phyloP scores from a whole-genome alignment of 257 asterid species.

The Vinca minor region DNA sequence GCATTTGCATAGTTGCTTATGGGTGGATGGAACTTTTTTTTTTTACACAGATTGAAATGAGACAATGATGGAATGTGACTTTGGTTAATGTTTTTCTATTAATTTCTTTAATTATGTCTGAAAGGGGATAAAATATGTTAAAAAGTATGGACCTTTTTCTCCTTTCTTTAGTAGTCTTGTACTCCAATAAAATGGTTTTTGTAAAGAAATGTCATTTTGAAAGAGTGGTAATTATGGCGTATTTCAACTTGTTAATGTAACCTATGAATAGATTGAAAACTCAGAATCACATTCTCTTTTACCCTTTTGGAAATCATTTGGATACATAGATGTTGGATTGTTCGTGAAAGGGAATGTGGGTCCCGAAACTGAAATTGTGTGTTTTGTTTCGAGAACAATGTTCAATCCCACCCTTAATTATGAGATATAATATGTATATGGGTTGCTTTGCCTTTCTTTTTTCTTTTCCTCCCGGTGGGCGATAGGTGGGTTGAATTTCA shows the following conservation, averaged over 20 bases:
- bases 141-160: background rate
- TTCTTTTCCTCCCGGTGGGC: too few species aligned
- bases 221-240: background rate
- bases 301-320: background rate
- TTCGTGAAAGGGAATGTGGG: too few species aligned
- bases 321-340: too few species aligned
- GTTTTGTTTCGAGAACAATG: too few species aligned
- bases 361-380: too few species aligned
- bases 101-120: too few species aligned
- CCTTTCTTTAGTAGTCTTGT: background rate
- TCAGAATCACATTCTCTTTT: background rate
- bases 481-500: background rate
- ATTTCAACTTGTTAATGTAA: too few species aligned
- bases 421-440: too few species aligned
- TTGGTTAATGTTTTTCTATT: background rate
- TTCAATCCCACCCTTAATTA: too few species aligned
- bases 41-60: background rate
- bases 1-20: background rate
- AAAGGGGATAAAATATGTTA: background rate
- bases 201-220: background rate
- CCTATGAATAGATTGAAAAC: background rate
- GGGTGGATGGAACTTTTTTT: constrained; percentile 7
- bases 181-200: background rate
- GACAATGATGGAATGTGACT: background rate
- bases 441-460: background rate